phyloP scores from a whole-genome alignment of 805 yeast species.

The Metschnikowia drakensbergensis region DNA sequence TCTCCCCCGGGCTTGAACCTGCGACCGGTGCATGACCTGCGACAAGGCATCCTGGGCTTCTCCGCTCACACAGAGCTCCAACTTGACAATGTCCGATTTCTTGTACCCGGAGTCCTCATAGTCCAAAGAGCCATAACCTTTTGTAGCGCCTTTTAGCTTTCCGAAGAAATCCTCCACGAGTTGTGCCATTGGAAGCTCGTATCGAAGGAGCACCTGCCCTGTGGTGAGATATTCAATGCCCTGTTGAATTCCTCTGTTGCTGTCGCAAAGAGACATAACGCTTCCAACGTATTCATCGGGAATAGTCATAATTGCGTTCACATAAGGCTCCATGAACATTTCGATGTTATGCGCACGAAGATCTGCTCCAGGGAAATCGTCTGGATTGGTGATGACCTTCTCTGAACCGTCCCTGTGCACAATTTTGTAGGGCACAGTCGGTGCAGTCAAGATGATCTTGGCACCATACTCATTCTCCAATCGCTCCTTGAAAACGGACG shows the following conservation, averaged over 20 bases:
- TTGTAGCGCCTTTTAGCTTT: conserved; percentile 79
- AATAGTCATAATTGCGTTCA: conserved; percentile 83
- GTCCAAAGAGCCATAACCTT: conserved; percentile 91
- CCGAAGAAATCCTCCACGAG: conserved; percentile 96
- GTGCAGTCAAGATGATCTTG: conserved; percentile 85
- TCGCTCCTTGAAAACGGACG: conserved; percentile 89
- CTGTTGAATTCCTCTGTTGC: conserved; percentile 75
- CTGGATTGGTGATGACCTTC: conserved; percentile 78
- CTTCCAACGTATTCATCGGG: conserved; percentile 87
- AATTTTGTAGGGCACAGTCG: conserved; percentile 89
- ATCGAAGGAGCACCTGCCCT: conserved; percentile 78
- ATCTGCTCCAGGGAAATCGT: conserved; percentile 75
- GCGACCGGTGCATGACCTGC: conserved; percentile 80
- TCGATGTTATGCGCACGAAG: conserved; percentile 46
- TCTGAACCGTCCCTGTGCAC: conserved; percentile 63
- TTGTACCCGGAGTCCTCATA: conserved; percentile 91
- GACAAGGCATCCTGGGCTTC: conserved; percentile 88
- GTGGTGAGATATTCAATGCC: conserved; percentile 73
- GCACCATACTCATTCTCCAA: conserved; percentile 93
- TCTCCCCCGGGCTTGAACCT: conserved; percentile 67
- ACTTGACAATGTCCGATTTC: conserved; percentile 74
- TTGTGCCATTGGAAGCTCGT: conserved; percentile 81
- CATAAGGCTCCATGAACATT: conserved; percentile 74
- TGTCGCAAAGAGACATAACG: conserved; percentile 82
- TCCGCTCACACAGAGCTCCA: conserved; percentile 88